phyloP scores from a whole-genome alignment of 345 rosid genomes.

The Eucalyptus albens region DNA sequence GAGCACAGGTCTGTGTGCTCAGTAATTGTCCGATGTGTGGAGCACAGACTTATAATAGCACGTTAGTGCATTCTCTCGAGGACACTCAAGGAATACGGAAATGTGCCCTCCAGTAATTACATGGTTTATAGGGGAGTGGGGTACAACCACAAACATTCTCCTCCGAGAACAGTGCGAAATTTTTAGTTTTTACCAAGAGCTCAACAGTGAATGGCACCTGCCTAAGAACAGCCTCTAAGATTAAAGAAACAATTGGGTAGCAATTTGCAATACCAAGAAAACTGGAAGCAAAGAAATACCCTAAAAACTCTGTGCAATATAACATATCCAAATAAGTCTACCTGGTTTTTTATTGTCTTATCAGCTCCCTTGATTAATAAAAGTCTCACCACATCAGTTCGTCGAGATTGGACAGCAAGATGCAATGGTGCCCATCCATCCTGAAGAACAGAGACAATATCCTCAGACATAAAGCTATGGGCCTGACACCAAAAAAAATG shows the following conservation, averaged over 20 bases:
- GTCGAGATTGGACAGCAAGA: slow-evolving; percentile 77
- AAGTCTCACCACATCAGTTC: slow-evolving; percentile 74
- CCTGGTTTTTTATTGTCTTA: slow-evolving; percentile 44
- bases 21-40: neutral
- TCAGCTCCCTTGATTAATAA: slow-evolving; percentile 78
- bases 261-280: neutral
- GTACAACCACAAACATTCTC: neutral
- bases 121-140: neutral
- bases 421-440: slow-evolving; percentile 98
- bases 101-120: neutral
- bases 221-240: neutral
- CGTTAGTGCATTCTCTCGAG: neutral
- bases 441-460: slow-evolving; percentile 18
- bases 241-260: neutral
- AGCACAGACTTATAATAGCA: neutral
- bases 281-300: neutral
- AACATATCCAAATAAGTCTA: neutral
- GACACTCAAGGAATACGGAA: neutral
- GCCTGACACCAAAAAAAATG: neutral
- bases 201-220: neutral
- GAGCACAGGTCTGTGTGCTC: neutral
- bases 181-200: neutral
- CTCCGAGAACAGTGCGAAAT: neutral
- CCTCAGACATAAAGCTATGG: neutral
- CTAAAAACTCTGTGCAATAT: neutral